Conservation (phyloP, 139 green algal genomes). For the Tetraselmis striata region DNA sequence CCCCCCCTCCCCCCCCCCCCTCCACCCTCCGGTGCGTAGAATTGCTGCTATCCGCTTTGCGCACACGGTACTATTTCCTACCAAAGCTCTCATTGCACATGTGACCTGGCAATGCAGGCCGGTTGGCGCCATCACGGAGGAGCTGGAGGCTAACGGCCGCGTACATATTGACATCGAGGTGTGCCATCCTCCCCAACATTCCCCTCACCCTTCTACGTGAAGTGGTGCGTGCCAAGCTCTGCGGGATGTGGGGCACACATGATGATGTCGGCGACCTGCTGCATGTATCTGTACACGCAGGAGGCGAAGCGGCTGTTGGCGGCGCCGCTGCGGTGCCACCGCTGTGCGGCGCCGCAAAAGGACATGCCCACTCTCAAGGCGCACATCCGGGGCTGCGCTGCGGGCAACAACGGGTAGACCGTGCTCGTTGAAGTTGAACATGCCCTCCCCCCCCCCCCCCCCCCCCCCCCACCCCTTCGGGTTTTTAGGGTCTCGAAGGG, state of each 20-base stretch:
- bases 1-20: too few species aligned
- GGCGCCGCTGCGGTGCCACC: constrained; percentile 50
- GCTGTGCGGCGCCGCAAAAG: constrained; percentile 27
- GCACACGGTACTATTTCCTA: too few species aligned
- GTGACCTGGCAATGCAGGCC: background rate
- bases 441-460: too few species aligned
- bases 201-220: background rate
- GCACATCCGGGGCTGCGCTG: constrained; percentile 45
- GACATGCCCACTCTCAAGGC: constrained; percentile 66
- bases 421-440: too few species aligned
- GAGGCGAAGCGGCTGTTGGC: constrained; percentile 45
- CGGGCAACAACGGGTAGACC: too few species aligned
- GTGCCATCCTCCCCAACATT: background rate
- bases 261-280: background rate
- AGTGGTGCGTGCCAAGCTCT: background rate
- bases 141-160: constrained; percentile 14
- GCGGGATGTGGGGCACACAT: background rate
- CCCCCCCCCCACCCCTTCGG: too few species aligned
- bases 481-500: too few species aligned
- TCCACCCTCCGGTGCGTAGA: background rate
- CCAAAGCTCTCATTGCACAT: background rate
- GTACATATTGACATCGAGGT: constrained; percentile 27
- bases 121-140: constrained; percentile 4
- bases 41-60: too few species aligned
- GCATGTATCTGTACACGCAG: background rate